These are phyloP conservation scores for Phytophthora cactorum DNA, from an alignment of 352 stramenopile species.

Conservation along the genomic window DNA sequence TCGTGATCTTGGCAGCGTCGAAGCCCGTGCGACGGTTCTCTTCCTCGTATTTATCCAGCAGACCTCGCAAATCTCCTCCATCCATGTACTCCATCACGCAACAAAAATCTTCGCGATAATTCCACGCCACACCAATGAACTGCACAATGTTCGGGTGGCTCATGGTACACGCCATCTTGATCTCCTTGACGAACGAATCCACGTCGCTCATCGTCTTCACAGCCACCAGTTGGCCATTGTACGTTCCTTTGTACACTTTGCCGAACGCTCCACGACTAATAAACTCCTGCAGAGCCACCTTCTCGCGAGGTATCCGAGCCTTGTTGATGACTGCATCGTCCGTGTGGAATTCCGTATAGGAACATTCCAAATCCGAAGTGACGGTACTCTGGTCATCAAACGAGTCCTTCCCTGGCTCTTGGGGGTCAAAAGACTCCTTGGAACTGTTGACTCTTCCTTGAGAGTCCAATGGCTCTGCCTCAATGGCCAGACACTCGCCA, in stretches of 20 bases:
- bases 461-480: not conserved
- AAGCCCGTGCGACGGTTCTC: not conserved
- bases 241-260: constrained; percentile 40
- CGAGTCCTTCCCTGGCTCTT: not conserved
- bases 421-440: not conserved
- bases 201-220: not conserved
- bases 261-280: constrained; percentile 47
- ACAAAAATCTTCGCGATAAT: not conserved
- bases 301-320: not conserved
- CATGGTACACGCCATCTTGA: not conserved
- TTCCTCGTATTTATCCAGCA: not conserved
- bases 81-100: not conserved
- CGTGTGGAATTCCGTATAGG: not conserved
- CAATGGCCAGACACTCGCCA: constrained; percentile 1
- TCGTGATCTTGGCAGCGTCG: constrained; percentile 24
- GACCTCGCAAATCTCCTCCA: not conserved
- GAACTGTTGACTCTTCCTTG: not conserved
- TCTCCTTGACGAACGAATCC: not conserved
- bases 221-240: constrained; percentile 4
- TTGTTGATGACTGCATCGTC: not conserved
- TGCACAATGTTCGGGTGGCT: not conserved
- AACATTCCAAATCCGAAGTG: not conserved
- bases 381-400: not conserved
- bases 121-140: not conserved
- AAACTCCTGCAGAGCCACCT: not conserved